Conservation (phyloP, 106 monocot species). For the Cymbidium sinense region DNA sequence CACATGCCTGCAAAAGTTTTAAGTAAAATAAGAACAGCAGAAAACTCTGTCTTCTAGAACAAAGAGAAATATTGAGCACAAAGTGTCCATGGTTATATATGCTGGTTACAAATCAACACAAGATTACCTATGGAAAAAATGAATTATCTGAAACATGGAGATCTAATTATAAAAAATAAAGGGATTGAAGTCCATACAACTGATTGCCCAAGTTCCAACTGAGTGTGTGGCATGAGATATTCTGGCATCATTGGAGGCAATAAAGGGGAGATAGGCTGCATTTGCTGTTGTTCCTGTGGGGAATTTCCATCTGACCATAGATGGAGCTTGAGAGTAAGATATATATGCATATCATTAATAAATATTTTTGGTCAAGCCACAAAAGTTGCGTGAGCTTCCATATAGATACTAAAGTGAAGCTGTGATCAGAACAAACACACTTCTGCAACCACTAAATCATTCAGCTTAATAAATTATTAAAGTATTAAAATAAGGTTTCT, state of each 20-base stretch:
- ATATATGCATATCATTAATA: not conserved
- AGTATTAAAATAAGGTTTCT: not conserved
- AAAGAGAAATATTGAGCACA: not conserved
- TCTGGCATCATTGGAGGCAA: conserved; percentile 33
- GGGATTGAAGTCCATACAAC: conserved; percentile 26
- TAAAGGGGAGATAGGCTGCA: conserved; percentile 23
- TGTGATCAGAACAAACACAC: not conserved
- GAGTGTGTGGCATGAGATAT: conserved; percentile 41
- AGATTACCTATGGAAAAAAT: not conserved
- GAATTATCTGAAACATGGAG: not conserved
- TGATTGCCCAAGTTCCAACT: conserved; percentile 55
- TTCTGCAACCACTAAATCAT: not conserved
- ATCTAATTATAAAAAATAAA: conserved; percentile 3
- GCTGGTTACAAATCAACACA: not conserved
- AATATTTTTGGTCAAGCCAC: not conserved
- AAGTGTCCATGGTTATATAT: not conserved
- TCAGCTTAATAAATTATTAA: not conserved
- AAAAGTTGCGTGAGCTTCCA: not conserved
- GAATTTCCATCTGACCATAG: conserved; percentile 24
- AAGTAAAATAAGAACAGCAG: conserved; percentile 4
- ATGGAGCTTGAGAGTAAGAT: not conserved
- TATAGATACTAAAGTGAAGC: not conserved
- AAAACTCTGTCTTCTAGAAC: not conserved
- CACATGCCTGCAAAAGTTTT: conserved; percentile 28
- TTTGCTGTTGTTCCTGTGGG: conserved; percentile 24